Percentiles rank a stretch among this genome's conserved stretches.
Evolutionary conservation across 352 stramenopile species (phyloP).

Genomic region (Pythium biforme): DNA sequence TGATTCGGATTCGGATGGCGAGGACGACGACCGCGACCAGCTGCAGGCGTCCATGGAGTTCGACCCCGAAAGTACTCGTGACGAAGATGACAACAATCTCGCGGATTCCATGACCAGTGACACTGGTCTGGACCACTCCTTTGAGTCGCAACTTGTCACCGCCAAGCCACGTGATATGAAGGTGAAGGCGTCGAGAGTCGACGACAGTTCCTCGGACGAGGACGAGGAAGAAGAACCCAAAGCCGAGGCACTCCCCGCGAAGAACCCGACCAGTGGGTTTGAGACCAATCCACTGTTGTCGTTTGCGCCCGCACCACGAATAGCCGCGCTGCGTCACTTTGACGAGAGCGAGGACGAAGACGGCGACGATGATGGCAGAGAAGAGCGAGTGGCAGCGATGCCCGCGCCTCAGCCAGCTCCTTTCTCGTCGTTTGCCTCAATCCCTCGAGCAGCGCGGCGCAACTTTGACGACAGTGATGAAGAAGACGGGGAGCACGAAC

Average conservation of each 20-base stretch:
- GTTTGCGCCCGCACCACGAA: background rate
- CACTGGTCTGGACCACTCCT: background rate
- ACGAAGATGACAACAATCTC: background rate
- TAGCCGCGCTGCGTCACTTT: constrained; percentile 13
- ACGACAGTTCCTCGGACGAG: background rate
- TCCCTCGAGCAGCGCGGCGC: too few relatives aligned
- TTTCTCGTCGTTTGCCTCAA: too few relatives aligned
- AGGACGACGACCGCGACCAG: constrained; percentile 9
- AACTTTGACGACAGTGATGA: too few relatives aligned
- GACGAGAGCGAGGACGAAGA: constrained; percentile 28
- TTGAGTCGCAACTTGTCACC: too few relatives aligned
- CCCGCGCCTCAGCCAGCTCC: too few relatives aligned
- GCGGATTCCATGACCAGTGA: background rate
- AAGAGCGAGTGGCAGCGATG: too few relatives aligned
- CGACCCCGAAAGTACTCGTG: background rate
- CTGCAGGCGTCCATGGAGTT: background rate
- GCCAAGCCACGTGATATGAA: background rate
- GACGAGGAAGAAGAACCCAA: background rate
- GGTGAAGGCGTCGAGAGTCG: background rate
- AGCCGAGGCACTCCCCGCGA: background rate
- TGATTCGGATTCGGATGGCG: constrained; percentile 24
- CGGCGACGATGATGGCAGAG: background rate
- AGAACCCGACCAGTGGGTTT: background rate
- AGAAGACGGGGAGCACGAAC: too few relatives aligned
- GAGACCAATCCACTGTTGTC: background rate